phyloP scores from a whole-genome alignment of 495 filamentous ascomycete genomes.

The Daldinia caldariorum region DNA sequence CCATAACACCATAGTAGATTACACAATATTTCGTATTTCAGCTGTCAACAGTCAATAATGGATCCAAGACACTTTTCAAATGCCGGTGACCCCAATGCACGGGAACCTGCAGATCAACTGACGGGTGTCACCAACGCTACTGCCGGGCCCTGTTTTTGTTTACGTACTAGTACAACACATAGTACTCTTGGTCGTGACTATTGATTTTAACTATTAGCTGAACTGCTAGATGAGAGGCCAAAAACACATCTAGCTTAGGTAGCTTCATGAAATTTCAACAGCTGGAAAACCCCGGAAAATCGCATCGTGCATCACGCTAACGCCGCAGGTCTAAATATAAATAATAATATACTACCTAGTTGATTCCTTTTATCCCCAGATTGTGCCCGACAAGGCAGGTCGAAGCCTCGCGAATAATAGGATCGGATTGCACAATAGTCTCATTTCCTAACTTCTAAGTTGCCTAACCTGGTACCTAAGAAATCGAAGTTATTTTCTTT shows the following conservation, averaged over 20 bases:
- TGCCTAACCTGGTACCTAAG: too few species aligned
- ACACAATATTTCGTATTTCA: too few species aligned
- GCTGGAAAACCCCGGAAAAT: not conserved
- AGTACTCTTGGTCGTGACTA: not conserved
- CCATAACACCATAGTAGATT: too few species aligned
- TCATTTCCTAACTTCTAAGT: conserved; percentile 6
- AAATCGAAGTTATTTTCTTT: not conserved
- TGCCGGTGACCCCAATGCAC: conserved; percentile 25
- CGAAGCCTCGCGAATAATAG: conserved; percentile 22
- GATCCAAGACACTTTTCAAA: conserved; percentile 11
- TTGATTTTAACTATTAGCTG: too few species aligned
- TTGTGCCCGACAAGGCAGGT: conserved; percentile 33
- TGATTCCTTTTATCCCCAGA: conserved; percentile 7
- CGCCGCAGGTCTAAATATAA: conserved; percentile 11
- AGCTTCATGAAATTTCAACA: not conserved
- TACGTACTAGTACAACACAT: not conserved
- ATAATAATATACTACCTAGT: not conserved
- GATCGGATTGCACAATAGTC: conserved; percentile 36
- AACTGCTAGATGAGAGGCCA: too few species aligned
- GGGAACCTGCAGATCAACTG: conserved; percentile 23
- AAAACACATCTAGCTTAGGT: too few species aligned
- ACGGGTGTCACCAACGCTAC: conserved; percentile 9
- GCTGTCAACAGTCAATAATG: not conserved
- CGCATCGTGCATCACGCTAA: not conserved
- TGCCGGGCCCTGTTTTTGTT: not conserved